Base-by-base conservation (phyloP, 805 yeast genomes). In the Cyberlindnera bimundalis region DNA sequence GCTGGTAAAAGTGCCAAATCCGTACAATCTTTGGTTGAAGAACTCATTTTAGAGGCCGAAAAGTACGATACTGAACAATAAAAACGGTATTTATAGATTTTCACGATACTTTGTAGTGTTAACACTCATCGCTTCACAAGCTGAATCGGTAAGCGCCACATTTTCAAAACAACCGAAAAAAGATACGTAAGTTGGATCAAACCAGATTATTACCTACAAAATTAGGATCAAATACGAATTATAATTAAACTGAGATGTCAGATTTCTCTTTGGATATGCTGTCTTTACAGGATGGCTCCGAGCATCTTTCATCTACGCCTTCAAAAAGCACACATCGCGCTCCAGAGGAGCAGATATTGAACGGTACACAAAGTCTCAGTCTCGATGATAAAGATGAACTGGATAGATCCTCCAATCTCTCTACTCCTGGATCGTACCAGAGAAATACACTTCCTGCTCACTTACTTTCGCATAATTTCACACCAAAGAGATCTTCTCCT, bases 1-100 rank as follows among this genome's bases (percentile, higher is more conserved):
- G 64, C 73, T 15, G 89, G 89, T 3, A 72, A 79, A 46, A 72
- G 58, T 12, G 71, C 76, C 7, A 66, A 63, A 18, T 32, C 46
- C 2, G 26, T 55, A n/a, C 41, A 51, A 23, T 30, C 32, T 2
- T 15, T 55, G 14, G 32, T 44, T 1, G 48, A 44, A 17, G 46
- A 43, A 26, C 35, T 47, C 15, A 20, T 39, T 13, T 13, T 5
- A 8, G 46, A 40, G 35, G 34, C 23, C 6, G 20, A 31, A 10
- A 35, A 36, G 43, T 24, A 40, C 29, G 37, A 39, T 21, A 14
- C 11, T 20, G 34, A 35, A 18, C 39, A 29, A 18, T 36, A 9
- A 47, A 13, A 12, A 20, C 19, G 13, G 35, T n/a, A 32, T 20
- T n/a, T 21, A 21, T 10, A n/a, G n/a, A n/a, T n/a, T n/a, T n/a